Evolutionary conservation across 768 basidiomycete genomes (phyloP), one percentile per base, ranked within the genome.

Genomic region (Mycena venus): DNA sequence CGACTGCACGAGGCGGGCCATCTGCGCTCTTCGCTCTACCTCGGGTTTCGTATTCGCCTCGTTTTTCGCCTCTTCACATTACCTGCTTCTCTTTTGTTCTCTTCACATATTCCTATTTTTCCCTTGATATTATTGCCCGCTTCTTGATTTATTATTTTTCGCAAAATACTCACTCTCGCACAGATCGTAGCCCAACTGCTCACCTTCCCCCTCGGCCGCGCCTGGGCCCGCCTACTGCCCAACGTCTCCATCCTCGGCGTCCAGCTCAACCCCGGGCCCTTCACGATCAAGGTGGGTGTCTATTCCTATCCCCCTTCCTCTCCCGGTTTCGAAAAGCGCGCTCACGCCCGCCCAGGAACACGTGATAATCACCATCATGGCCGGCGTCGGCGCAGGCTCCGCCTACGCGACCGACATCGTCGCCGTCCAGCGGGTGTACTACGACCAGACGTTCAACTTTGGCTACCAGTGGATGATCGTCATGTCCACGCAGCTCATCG

Each of bases 391-490:
- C 84, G 90, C 92, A 1, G 87, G 88, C 67, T 85, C 84, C 71
- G 90, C 90, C 4, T 91, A 91, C 74, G 90, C 90, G 79, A 94
- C 93, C 12, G 95, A 95, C 75, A 91, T 95, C 40, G 86, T 94
- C 53, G 92, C 93, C 27, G 93, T 94, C 9, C 94, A 94, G 76
- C 85, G 92, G 21, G 90, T 94, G 10, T 94, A 87, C 79, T 95
- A 95, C 79, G 84, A 92, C 78, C 93, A 91, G 81, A 87, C 82
- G 75, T 93, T 90, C 80, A 86, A 86, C 68, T 94, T 89, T 65
- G 79, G 84, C 32, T 89, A 95, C 81, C 93, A 94, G 83, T 93
- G 94, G 92, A 90, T 95, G 83, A 83, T 95, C 23, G 92, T 95
- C 38, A 90, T 95, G 84, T 92, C 90, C 32, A 91, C 92, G 1